Base-by-base conservation (phyloP, 2,329 filamentous ascomycete species). In the Pezicula radicicola region DNA sequence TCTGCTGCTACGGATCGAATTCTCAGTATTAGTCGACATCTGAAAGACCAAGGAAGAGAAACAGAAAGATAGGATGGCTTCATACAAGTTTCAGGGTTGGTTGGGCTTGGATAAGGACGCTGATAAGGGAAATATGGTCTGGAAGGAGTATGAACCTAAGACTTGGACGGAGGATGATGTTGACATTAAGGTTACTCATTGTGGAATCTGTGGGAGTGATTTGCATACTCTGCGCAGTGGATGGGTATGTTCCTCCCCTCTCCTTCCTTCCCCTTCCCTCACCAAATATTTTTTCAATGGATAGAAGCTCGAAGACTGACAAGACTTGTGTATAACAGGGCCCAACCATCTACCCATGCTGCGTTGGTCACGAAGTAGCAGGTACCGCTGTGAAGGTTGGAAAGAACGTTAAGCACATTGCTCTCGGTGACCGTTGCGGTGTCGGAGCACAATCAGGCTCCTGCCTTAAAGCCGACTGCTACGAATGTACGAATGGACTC, bases 401-500 rank as follows among this genome's bases (percentile, higher is more conserved):
- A 7, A 65, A 66, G 12, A 63, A 68, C 25, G 67, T 75, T 6
- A 68, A 62, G 27, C 62, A 72, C 25, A 70, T 81, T 60, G 70
- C 73, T 44, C 52, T 80, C 25, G 80, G 81, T 37, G 80, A 84
- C 54, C 71, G 79, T 12, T 75, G 79, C 21, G 78, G 78, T 35
- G 69, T 81, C 36, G 78, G 78, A 50, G 77, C 77, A 6, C 78
- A 81, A 58, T 74, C 72, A 28, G 63, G 61, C 40, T 71, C 75
- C 9, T 82, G 79, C 59, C 62, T 75, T 8, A 27, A 45, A 28
- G 21, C 42, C 21, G 60, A 59, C 57, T 85, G 81, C 55, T 74
- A 79, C 43, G 77, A 80, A 50, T 85, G 82, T 45, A 49, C 48
- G 15, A 53, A 52, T 19, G 58, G 58, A 10, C 28, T 58, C 12